A percentile compares a stretch with the other conserved stretches of the same genome.
These are phyloP conservation scores for Stenocarpella maydis DNA, from an alignment of 2,329 filamentous ascomycete genomes.

Conservation along the genomic window DNA sequence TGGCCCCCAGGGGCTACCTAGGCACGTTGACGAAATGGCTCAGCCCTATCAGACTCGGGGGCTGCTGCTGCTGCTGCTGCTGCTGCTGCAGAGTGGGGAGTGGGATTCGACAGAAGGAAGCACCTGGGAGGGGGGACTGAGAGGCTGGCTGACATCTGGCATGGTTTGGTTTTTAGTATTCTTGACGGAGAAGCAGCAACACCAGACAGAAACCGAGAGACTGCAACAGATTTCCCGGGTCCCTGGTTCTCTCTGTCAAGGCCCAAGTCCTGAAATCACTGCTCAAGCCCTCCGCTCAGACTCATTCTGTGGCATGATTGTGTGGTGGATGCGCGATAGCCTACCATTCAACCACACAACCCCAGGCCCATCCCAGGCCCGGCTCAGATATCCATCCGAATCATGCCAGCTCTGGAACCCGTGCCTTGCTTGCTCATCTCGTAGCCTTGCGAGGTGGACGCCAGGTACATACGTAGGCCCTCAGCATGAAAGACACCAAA, in stretches of 20 bases:
- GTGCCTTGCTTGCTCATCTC: no score
- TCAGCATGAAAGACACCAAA: no score
- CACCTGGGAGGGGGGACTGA: neutral
- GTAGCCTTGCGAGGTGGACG: no score
- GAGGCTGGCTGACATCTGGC: constrained; percentile 10
- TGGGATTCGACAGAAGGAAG: constrained; percentile 13
- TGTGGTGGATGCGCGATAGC: constrained; percentile 12
- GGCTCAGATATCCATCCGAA: constrained; percentile 4
- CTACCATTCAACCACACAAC: neutral
- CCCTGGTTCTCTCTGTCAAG: neutral
- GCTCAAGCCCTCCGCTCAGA: constrained; percentile 21
- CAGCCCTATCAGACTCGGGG: constrained; percentile 20
- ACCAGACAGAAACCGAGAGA: constrained; percentile 5
- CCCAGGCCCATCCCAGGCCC: neutral
- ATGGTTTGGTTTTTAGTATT: constrained; percentile 6
- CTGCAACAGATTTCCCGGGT: neutral
- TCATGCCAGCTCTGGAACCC: constrained; percentile 11
- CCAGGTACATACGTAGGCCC: no score
- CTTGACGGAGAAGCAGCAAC: neutral
- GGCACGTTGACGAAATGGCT: no score
- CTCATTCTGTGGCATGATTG: constrained; percentile 16
- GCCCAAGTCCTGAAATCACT: neutral
- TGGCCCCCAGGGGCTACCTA: no score
- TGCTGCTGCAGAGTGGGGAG: constrained; percentile 1
- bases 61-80: no score